A percentile compares a stretch with the other conserved stretches of the same genome.
These are phyloP conservation scores for Singerocomus inundabilis DNA, from an alignment of 1,284 basidiomycete species.

Conservation along the genomic window DNA sequence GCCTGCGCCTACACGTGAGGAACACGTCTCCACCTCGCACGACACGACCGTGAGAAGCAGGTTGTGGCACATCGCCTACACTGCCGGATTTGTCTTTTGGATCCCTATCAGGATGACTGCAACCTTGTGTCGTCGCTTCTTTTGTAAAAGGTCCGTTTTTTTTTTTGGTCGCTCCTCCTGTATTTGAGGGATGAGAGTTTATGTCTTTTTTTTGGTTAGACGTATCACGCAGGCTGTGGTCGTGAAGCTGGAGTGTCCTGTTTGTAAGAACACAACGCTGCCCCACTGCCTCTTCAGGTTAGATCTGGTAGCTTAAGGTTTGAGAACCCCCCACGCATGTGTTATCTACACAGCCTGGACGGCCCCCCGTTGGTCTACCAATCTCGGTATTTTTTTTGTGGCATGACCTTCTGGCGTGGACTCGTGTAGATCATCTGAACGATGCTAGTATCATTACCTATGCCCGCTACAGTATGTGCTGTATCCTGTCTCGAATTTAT, in stretches of 20 bases:
- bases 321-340: neutral
- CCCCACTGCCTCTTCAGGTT: conserved; percentile 46
- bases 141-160: conserved; percentile 45
- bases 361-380: too few species aligned
- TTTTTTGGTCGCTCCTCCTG: neutral
- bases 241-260: conserved; percentile 44
- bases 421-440: neutral
- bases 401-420: neutral
- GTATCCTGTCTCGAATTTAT: conserved; percentile 1
- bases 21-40: neutral
- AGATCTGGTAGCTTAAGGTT: conserved; percentile 20
- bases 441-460: neutral
- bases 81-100: conserved; percentile 44
- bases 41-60: neutral
- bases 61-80: conserved; percentile 30
- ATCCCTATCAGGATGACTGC: conserved; percentile 49
- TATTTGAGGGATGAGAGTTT: neutral
- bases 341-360: neutral
- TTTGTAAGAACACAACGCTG: conserved; percentile 46
- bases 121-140: conserved; percentile 58
- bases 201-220: neutral
- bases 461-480: neutral
- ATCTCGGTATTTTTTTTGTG: neutral
- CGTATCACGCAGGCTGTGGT: conserved; percentile 50
- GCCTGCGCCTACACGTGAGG: neutral